Base-by-base conservation (phyloP, 768 basidiomycete genomes). In the Boletus fagicola region DNA sequence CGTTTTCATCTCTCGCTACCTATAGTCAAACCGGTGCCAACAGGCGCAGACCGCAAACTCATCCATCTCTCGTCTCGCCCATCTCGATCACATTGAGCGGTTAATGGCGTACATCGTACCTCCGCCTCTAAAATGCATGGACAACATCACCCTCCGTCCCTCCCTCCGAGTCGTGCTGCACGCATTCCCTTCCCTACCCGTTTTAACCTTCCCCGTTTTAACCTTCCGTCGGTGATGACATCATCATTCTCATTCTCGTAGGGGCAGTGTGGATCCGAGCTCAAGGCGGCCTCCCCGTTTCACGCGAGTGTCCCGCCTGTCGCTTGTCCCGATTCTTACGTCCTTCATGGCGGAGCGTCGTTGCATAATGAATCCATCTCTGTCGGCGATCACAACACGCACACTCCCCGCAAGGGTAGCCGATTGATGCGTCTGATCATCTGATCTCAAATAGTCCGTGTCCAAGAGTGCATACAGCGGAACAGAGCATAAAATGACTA, bases 321-420 rank as follows among this genome's bases (percentile, higher is more conserved):
- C n/a, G 10, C 31, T 35, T 36, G 38, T 52, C 43, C 45, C 53
- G 36, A 55, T 43, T 45, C 56, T 64, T 57, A 51, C 65, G 40
- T 64, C 46, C 54, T 49, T 57, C 52, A 13, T 30, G 53, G 31
- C 31, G n/a, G 30, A 51, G 43, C 48, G 26, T 39, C 31, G 12
- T 22, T 31, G 16, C 28, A 36, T 42, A 24, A 26, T 44, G 22
- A 35, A 57, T 43, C 15, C 20, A 52, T 56, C 59, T 40, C 53
- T 58, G 54, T 49, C 62, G 56, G 57, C 49, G 66, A 68, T 66
- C 65, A 66, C 51, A 55, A 62, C 62, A 62, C 50, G 53, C 59
- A 38, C 42, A 30, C 57, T 33, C 31, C 7, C 22, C 18, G 49
- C 57, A 46, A 53, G 24, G 33, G 13, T n/a, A 20, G 1, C 5